These are phyloP conservation scores for Hygrophorus pudorinus DNA, from an alignment of 768 basidiomycete genomes.

Conservation along the genomic window DNA sequence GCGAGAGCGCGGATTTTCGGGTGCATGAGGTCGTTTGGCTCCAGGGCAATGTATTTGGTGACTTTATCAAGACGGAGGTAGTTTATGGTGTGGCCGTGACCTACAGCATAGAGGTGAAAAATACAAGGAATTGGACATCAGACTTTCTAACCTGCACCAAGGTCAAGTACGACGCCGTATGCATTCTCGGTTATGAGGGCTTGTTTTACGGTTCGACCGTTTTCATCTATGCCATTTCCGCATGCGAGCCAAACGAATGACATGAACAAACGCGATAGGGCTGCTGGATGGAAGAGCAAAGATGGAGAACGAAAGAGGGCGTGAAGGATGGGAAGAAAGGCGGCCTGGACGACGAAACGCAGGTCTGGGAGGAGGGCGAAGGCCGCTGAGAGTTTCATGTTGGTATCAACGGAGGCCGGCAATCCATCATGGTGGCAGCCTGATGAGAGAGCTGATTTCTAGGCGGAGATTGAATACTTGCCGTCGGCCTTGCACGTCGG, in stretches of 20 bases:
- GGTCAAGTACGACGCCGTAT: conserved; percentile 50
- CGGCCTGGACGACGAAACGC: conserved; percentile 24
- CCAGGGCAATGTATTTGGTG: conserved; percentile 59
- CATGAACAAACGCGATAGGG: conserved; percentile 48
- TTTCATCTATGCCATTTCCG: conserved; percentile 36
- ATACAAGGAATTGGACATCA: conserved; percentile 3
- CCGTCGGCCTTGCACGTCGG: no score
- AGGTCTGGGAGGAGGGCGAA: conserved; percentile 36
- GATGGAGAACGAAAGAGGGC: conserved; percentile 30
- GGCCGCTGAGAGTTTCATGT: conserved; percentile 41
- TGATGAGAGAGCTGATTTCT: no score
- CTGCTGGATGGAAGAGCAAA: conserved; percentile 33
- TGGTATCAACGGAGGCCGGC: no score
- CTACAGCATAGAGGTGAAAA: conserved; percentile 21
- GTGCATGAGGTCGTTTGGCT: conserved; percentile 64
- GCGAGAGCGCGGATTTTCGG: conserved; percentile 39
- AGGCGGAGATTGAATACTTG: no score
- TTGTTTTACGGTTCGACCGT: conserved; percentile 29
- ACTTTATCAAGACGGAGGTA: conserved; percentile 51
- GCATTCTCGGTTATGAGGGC: conserved; percentile 45
- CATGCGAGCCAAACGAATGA: conserved; percentile 44
- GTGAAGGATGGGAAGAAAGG: conserved; percentile 34
- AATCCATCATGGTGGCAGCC: no score
- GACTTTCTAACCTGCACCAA: conserved; percentile 47
- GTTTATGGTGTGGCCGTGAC: conserved; percentile 49